Evolutionary conservation across 345 rosid species (phyloP).

Genomic region (Gossypium stocksii): DNA sequence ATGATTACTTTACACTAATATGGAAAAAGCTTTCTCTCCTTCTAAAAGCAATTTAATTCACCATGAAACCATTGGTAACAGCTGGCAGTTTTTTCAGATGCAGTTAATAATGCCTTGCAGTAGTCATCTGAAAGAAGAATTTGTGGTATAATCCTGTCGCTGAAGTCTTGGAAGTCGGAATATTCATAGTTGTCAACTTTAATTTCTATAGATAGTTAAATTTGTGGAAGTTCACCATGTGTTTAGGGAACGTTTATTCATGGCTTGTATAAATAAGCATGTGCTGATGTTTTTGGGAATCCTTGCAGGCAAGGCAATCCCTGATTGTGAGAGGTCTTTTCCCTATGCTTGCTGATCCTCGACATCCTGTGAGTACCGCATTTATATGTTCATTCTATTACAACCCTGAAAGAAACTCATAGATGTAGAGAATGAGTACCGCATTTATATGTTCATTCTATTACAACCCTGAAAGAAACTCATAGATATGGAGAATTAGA

Average conservation of each 20-base stretch:
- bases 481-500: background rate
- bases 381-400: background rate
- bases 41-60: background rate
- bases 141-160: constrained; percentile 8
- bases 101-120: constrained; percentile 11
- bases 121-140: constrained; percentile 14
- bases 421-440: constrained; percentile 31
- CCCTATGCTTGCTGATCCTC: constrained; percentile 93
- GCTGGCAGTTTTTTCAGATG: background rate
- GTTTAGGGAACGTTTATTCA: background rate
- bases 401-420: background rate
- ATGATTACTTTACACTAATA: background rate
- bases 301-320: constrained; percentile 73
- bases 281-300: background rate
- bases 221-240: background rate
- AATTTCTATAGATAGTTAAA: background rate
- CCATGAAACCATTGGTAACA: background rate
- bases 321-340: constrained; percentile 85
- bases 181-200: background rate
- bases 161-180: background rate
- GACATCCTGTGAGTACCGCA: constrained; percentile 62
- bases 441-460: background rate
- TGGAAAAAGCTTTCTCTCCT: background rate
- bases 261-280: background rate
- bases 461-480: background rate